A percentile compares a stretch with the other conserved stretches of the same genome.
Conservation (phyloP, 495 filamentous ascomycete species). For the Tuber microsphaerosporum region DNA sequence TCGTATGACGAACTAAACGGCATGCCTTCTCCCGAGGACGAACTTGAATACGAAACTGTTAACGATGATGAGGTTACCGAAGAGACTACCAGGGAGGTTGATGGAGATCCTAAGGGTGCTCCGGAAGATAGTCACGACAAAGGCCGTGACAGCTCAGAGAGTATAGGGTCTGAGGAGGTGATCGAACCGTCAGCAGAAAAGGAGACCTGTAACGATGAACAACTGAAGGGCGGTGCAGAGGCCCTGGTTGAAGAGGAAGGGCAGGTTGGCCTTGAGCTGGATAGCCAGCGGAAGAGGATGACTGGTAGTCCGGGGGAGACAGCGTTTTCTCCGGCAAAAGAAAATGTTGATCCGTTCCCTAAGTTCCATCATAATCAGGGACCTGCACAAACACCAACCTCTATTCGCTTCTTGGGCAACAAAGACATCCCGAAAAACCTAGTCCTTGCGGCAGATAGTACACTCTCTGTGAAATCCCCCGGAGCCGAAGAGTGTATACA, state of each 20-base stretch:
- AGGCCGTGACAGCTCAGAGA: not conserved
- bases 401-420: conserved; percentile 15
- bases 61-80: conserved; percentile 5
- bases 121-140: not conserved
- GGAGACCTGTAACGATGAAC: conserved; percentile 1
- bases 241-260: conserved; percentile 22
- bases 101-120: not conserved
- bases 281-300: conserved; percentile 11
- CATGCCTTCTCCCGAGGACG: conserved; percentile 8
- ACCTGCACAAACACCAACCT: conserved; percentile 1
- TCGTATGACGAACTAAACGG: conserved; percentile 16
- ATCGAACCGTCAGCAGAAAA: not conserved
- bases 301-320: conserved; percentile 2
- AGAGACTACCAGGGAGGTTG: not conserved
- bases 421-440: conserved; percentile 18
- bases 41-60: not conserved
- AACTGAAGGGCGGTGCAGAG: conserved; percentile 6
- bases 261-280: conserved; percentile 19
- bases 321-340: conserved; percentile 18
- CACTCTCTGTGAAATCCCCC: conserved; percentile 13
- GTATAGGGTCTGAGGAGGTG: not conserved
- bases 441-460: conserved; percentile 5
- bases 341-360: not conserved
- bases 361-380: conserved; percentile 8
- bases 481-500: conserved; percentile 6